Base-by-base conservation (phyloP, 2,329 filamentous ascomycete species). In the Clarireedia homoeocarpa region DNA sequence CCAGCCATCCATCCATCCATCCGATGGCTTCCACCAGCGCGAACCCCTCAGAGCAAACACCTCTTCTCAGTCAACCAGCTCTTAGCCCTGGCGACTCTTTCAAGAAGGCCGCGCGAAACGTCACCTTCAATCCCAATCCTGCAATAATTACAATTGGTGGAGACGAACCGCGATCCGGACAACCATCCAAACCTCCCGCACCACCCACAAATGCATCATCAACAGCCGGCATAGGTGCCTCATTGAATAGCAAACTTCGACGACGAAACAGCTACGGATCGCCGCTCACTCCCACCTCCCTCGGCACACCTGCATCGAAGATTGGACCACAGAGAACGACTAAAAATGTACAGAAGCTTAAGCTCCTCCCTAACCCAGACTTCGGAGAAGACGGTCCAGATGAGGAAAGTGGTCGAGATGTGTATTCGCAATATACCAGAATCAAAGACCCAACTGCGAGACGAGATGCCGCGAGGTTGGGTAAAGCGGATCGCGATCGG, bases 361-460 rank as follows among this genome's bases (percentile, higher is more conserved):
- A 99, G 74, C 80, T 99, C n/a, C 76, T 99, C 15, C 94, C 94
- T 0, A 94, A 94, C 67, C 91, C 91, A 0, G 89, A 95, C 58
- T 79, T 89, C 46, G 89, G 82, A 38, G 87, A 89, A 26, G 89
- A 91, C 45, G 83, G 78, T 17, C 63, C 77, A 62, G 91, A 97
- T 60, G 92, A 96, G 67, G 92, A 96, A 72, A 94, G 89, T 66
- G 91, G 91, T 9, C 80, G 91, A 61, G 94, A 99, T 70, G 94
- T 99, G 34, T 99, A 99, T 74, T 92, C 91, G 26, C 94, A 99
- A 71, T 97, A 96, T 71, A 96, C 92, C 7, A 82, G 94, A 46
- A 99, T 99, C 73, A 97, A 97, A 71, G 94, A 99, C 68, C 91
- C 92, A 0, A 96, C 87, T 0, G 94, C 94, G 7, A 79, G 94